Percentiles rank a stretch among this genome's conserved stretches.
Conservation (phyloP, 1,284 basidiomycete species). For the Puccinia novopanici region DNA sequence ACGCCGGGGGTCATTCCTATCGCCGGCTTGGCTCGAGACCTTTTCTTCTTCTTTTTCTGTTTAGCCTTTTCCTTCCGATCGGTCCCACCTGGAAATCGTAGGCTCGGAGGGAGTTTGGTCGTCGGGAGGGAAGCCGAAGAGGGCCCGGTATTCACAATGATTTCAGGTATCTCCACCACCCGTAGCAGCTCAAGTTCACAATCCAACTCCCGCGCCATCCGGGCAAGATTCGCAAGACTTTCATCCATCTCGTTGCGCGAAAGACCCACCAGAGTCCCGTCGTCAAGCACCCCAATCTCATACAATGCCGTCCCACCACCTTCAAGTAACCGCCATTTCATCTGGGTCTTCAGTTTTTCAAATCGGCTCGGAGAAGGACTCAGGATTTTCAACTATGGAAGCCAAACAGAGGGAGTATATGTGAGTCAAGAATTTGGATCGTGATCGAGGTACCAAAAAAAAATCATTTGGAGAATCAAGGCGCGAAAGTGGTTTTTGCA, state of each 20-base stretch:
- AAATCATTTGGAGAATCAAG: not conserved
- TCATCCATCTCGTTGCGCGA: constrained; percentile 55
- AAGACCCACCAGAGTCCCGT: constrained; percentile 57
- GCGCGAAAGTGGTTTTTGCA: not conserved
- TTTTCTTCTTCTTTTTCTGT: constrained; percentile 45
- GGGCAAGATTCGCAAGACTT: constrained; percentile 55
- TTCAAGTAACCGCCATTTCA: constrained; percentile 59
- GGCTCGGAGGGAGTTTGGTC: constrained; percentile 7
- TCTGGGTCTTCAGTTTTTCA: constrained; percentile 58
- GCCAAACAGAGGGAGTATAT: not conserved
- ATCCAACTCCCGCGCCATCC: constrained; percentile 56
- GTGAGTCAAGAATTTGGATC: not conserved
- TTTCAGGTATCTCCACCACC: constrained; percentile 44
- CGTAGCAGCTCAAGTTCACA: constrained; percentile 50
- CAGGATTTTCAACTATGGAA: constrained; percentile 54
- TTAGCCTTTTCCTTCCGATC: constrained; percentile 43
- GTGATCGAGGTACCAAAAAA: not conserved
- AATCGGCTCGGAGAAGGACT: constrained; percentile 57
- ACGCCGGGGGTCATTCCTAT: not conserved
- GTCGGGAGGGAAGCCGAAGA: not conserved
- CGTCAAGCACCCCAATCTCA: constrained; percentile 58
- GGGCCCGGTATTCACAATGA: constrained; percentile 29
- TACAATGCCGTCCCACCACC: constrained; percentile 58
- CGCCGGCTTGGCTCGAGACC: constrained; percentile 26
- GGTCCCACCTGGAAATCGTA: constrained; percentile 11